Base-by-base conservation (phyloP, 139 green algal genomes). In the Volvox reticuliferus region DNA sequence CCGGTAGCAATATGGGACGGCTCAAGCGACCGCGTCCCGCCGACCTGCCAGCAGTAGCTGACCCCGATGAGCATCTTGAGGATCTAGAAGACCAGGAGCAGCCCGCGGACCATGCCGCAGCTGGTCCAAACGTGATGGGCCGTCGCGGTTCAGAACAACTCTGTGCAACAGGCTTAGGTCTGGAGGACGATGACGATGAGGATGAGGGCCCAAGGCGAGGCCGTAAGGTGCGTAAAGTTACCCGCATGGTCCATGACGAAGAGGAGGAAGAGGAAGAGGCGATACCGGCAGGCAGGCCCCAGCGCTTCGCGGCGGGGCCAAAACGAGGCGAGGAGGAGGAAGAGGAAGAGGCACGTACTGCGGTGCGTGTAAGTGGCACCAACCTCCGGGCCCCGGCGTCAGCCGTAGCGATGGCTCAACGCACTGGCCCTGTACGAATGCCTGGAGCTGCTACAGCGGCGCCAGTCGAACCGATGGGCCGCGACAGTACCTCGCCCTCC, bases 151-250 rank as follows among this genome's bases (percentile, higher is more conserved):
- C 44, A 55, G 44, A 55, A 9, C 44, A 55, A 55, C 44, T 9
- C 44, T 9, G 5, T 55, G 44, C 5, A 5, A 55, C 9, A 55
- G 44, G 44, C 5, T 55, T 55, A 55, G 83, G 12, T 5, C 12
- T 78, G 83, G n/a, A 36, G n/a, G 68, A 84, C 13, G 86, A 90
- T 3, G 86, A 83, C 16, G 86, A 90, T 24, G 86, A 83, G 9
- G 85, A 83, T 18, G 71, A 62, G 3, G 73, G 55, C 9, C 71
- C 30, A 13, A 32, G 20, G 50, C 71, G 86, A 16, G 44, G 50
- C 26, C 71, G 73, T 16, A 35, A 30, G 19, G 84, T 61, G 44
- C 86, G 86, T 20, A 90, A 90, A 44, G 86, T 55, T 2, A 44
- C 85, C 1, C 71, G 71, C 21, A 75, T 82, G 5, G 12, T 30